Evolutionary conservation across 2,329 filamentous ascomycete species (phyloP), one percentile per base, ranked within the genome.

Genomic region (Fusarium ambrosium): DNA sequence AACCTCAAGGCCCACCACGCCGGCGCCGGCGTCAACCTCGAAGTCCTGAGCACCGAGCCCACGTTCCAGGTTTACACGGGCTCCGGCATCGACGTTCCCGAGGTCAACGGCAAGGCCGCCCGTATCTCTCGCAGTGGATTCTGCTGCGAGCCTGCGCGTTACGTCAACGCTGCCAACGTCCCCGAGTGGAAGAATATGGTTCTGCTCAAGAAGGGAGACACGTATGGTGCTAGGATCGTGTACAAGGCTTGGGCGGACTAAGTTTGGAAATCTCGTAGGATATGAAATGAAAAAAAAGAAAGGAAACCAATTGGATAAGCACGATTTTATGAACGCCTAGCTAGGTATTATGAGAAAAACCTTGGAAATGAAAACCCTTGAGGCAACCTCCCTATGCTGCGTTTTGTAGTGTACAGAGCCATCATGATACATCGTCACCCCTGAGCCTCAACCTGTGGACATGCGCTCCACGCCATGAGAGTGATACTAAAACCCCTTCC

Each of bases 1-100:
- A 90, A 96, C 55, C 90, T 94, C 55, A 86, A 89, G 27, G 93
- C 97, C 68, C 89, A 89, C 82, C 94, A 98, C 82, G 90, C 94
- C 7, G 87, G 86, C 60, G 93, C 92, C 32, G 90, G 91, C 72
- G 88, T 98, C 75, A 93, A 97, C 81, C 90, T 98, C 60, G 94
- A 98, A 83, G 93, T 98, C 7, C 87, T 91, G 79, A 97, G 94
- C 86, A 98, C 96, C 0, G 96, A 98, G 86, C 97, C 97, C 0
- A 94, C 95, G 0, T 98, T 98, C 87, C 96, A 98, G 83, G 97
- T 98, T 85, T 98, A 98, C 85, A 97, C 95, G 0, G 97, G 96
- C 74, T 92, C 94, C 80, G 92, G 92, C 80, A 95, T 97, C 75
- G 86, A 97, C 78, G 92, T 97, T 14, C 92, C 94, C 0, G 92